These are phyloP conservation scores for Artemisia princeps DNA, from an alignment of 140 eudicot species.

Conservation along the genomic window DNA sequence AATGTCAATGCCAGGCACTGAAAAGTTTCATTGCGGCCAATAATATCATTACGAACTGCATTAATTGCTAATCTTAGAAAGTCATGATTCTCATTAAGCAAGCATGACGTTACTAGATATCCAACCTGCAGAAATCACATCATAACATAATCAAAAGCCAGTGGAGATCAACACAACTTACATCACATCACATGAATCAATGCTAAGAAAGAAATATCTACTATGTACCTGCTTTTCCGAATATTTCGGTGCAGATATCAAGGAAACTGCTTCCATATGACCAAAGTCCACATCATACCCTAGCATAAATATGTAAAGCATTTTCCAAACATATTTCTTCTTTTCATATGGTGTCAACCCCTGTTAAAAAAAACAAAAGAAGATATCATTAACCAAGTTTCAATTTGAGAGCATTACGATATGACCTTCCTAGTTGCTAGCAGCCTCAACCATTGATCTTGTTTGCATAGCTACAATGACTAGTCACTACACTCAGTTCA, in stretches of 20 bases:
- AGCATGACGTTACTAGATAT: conserved; percentile 83
- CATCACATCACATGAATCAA: conserved; percentile 13
- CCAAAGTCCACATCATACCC: conserved; percentile 99
- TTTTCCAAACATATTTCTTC: conserved; percentile 97
- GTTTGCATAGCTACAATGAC: not conserved
- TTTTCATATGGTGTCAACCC: conserved; percentile 82
- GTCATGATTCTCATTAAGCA: conserved; percentile 95
- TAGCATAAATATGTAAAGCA: conserved; percentile 92
- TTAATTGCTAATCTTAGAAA: conserved; percentile 91
- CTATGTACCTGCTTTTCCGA: conserved; percentile 90
- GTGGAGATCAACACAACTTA: conserved; percentile 9
- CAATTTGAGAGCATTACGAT: not conserved
- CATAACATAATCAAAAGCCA: not conserved
- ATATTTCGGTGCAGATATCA: conserved; percentile 96
- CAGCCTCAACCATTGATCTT: not conserved
- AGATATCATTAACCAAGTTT: not conserved
- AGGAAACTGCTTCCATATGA: conserved; percentile 98
- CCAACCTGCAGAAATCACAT: conserved; percentile 65
- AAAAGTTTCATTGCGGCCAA: conserved; percentile 94
- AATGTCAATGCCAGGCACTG: conserved; percentile 93
- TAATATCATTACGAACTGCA: conserved; percentile 93
- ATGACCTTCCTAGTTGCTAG: not conserved
- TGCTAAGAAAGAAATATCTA: conserved; percentile 10
- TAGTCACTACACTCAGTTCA: not conserved
- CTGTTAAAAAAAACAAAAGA: conserved; percentile 33